Conservation (phyloP, 2,329 filamentous ascomycete species). For the Endocalyx cinctus region DNA sequence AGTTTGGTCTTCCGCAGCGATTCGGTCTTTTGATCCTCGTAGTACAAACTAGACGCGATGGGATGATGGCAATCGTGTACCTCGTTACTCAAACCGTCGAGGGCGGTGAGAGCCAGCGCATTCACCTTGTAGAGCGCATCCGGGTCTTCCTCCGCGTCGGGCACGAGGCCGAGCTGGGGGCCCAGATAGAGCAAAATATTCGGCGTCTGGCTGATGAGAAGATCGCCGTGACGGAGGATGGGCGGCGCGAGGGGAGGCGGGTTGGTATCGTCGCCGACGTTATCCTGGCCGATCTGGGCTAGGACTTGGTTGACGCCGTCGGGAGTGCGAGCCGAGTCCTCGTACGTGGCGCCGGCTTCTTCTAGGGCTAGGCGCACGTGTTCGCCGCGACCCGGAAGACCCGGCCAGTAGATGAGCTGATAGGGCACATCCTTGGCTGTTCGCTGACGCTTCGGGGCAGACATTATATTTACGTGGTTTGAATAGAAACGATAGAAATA, state of each 20-base stretch:
- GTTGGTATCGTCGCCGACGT: constrained; percentile 50
- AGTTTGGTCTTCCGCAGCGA: constrained; percentile 51
- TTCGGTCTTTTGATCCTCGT: constrained; percentile 72
- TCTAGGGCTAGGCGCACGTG: constrained; percentile 69
- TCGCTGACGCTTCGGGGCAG: constrained; percentile 32
- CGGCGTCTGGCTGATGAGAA: constrained; percentile 64
- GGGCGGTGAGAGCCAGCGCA: constrained; percentile 60
- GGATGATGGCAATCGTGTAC: constrained; percentile 75
- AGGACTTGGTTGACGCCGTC: constrained; percentile 49
- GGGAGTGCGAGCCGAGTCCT: constrained; percentile 47
- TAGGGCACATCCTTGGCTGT: constrained; percentile 46
- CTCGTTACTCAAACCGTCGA: constrained; percentile 68
- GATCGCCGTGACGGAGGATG: constrained; percentile 55
- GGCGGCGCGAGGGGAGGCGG: constrained; percentile 65
- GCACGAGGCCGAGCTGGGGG: constrained; percentile 51
- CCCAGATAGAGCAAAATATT: constrained; percentile 71
- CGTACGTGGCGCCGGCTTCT: constrained; percentile 60
- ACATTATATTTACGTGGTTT: constrained; percentile 14
- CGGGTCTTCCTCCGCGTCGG: constrained; percentile 32
- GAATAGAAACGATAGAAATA: not conserved
- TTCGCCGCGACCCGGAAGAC: constrained; percentile 69
- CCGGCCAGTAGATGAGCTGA: constrained; percentile 68
- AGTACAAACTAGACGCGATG: constrained; percentile 53
- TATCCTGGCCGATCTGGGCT: constrained; percentile 38
- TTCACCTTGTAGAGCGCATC: constrained; percentile 55